Base-by-base conservation (phyloP, 1,284 basidiomycete species). In the Cutaneotrichosporon curvatum region DNA sequence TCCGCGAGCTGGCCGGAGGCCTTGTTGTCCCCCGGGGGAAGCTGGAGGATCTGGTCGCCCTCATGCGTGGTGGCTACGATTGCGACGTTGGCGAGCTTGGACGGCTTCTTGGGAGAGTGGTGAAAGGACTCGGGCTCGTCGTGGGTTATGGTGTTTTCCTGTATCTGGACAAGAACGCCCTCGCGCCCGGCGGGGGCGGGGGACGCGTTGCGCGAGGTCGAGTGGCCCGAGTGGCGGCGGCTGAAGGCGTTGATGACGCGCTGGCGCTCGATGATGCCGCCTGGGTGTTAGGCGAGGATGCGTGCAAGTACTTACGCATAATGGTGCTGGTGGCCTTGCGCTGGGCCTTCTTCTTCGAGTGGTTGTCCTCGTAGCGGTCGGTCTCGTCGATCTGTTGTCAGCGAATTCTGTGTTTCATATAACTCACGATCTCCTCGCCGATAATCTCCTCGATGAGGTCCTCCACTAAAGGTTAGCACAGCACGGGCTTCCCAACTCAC, bases 301-400 rank as follows among this genome's bases (percentile, higher is more conserved):
- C 5, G 4, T 41, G 25, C 14, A 10, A 9, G 4, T 18, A 61
- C 69, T 48, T 41, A 69, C 82, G 78, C 87, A 91, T 90, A 44
- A 89, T 76, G 9, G 81, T 78, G 9, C 83, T 78, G 8, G 81
- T 86, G 10, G 83, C 84, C 51, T 79, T 72, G 21, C 88, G 77
- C 57, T 78, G 82, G 0, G 84, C 85, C 15, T 75, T 75, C 42
- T 76, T 76, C 66, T 89, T 89, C 38, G 80, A 82, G 45, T 82
- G 81, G 62, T 90, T 92, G 59, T 89, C 87, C 56, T 86, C 81
- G 60, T 85, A 90, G 18, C 81, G 77, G 71, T 94, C 88, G 4
- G 87, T 91, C 69, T 92, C 88, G 62, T 92, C 88, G 32, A 91
- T 69, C 91, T 88, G 68, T 2, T 10, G 49, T 49, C 32, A 49